Percentiles rank a stretch among this genome's conserved stretches.
phyloP scores from a whole-genome alignment of 1,139 yeast genomes.

The Blastobotrys petasosporus region DNA sequence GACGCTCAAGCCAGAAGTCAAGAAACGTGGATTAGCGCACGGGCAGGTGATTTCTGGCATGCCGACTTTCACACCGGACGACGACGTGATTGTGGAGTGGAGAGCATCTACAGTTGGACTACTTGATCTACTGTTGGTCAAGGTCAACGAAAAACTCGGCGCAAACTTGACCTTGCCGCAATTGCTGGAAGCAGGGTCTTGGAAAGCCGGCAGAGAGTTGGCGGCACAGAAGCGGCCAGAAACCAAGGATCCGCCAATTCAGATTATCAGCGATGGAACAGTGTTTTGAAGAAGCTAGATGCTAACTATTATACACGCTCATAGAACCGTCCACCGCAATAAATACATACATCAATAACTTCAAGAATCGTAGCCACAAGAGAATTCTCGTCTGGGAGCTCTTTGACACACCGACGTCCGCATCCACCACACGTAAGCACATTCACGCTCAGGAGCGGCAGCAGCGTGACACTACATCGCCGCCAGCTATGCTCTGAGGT shows the following conservation, averaged over 20 bases:
- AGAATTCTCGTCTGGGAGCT: constrained; percentile 5
- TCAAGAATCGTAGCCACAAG: constrained; percentile 16
- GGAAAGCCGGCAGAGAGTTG: constrained; percentile 56
- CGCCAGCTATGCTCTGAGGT: constrained; percentile 17
- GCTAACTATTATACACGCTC: constrained; percentile 17
- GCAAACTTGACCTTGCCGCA: constrained; percentile 44
- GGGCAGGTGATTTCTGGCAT: constrained; percentile 31
- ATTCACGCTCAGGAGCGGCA: constrained; percentile 20
- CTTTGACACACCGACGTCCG: constrained; percentile 16
- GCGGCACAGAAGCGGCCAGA: constrained; percentile 44
- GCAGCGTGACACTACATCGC: constrained; percentile 22
- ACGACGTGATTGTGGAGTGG: constrained; percentile 61
- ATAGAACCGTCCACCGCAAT: constrained; percentile 24
- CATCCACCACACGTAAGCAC: constrained; percentile 23
- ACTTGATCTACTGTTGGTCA: constrained; percentile 44
- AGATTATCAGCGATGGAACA: constrained; percentile 52
- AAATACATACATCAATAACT: constrained; percentile 21
- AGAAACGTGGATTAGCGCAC: constrained; percentile 15
- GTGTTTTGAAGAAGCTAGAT: constrained; percentile 40
- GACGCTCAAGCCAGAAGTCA: constrained; percentile 38
- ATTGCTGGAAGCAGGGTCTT: constrained; percentile 56
- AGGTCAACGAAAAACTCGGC: constrained; percentile 39
- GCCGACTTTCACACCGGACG: constrained; percentile 48
- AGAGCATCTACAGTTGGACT: constrained; percentile 52
- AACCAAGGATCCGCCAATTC: constrained; percentile 55